phyloP scores from a whole-genome alignment of 2,329 filamentous ascomycete species.

The Fusarium chlamydosporum region DNA sequence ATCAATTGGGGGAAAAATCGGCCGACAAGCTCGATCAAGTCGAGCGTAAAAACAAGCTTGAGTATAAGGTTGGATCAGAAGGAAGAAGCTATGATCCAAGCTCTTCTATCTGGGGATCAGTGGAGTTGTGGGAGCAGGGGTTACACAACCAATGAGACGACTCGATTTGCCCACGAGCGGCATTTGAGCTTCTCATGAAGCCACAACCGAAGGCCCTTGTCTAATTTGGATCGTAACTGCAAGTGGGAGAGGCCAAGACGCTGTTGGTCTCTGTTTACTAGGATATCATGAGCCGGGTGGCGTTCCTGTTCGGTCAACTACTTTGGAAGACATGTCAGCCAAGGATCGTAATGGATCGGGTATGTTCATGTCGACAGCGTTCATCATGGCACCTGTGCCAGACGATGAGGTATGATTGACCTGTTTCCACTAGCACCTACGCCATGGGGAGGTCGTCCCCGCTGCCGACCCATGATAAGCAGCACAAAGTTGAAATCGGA shows the following conservation, averaged over 20 bases:
- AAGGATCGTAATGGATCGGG: slow-evolving; percentile 41
- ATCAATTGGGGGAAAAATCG: slow-evolving; percentile 24
- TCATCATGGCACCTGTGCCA: slow-evolving; percentile 39
- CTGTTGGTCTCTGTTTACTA: slow-evolving; percentile 12
- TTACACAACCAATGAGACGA: slow-evolving; percentile 36
- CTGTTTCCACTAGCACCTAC: slow-evolving; percentile 34
- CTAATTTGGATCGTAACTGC: slow-evolving; percentile 39
- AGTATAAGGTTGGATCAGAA: slow-evolving; percentile 16
- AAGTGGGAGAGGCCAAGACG: slow-evolving; percentile 5
- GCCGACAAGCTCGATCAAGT: slow-evolving; percentile 38
- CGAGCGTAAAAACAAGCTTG: slow-evolving; percentile 46
- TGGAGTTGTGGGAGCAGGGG: slow-evolving; percentile 39
- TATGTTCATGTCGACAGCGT: slow-evolving; percentile 16
- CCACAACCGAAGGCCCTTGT: slow-evolving; percentile 28
- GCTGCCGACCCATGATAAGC: slow-evolving; percentile 8
- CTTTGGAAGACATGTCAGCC: slow-evolving; percentile 43
- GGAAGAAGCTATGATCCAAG: slow-evolving; percentile 31
- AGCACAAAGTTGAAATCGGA: slow-evolving; percentile 22
- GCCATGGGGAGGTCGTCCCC: slow-evolving; percentile 13
- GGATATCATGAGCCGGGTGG: slow-evolving; percentile 33
- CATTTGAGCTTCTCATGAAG: slow-evolving; percentile 27
- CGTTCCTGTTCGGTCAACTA: slow-evolving; percentile 44
- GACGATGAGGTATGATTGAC: slow-evolving; percentile 38
- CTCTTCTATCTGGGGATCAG: slow-evolving; percentile 28
- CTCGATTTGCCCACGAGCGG: slow-evolving; percentile 44